Conservation (phyloP, 129 eudicot genomes). For the Scalesia atractyloides region DNA sequence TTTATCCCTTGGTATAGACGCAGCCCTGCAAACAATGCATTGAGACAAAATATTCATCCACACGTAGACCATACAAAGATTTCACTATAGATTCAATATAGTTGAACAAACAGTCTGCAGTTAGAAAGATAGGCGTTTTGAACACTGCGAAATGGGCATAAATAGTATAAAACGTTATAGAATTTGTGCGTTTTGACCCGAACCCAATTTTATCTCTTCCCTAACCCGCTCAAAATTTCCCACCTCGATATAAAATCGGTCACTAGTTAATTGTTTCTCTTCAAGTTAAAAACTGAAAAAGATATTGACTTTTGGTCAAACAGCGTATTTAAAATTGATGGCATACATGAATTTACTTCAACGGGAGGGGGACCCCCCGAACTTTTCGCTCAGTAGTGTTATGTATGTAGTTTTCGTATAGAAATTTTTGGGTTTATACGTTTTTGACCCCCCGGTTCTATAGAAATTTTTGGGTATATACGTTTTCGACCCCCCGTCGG, state of each 20-base stretch:
- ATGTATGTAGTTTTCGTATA: too few relatives aligned
- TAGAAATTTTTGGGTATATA: too few relatives aligned
- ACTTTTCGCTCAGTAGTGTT: too few relatives aligned
- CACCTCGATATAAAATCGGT: background rate
- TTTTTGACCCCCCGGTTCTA: too few relatives aligned
- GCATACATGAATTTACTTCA: slow-evolving; percentile 4
- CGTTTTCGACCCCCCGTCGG: too few relatives aligned
- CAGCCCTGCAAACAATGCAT: slow-evolving; percentile 55
- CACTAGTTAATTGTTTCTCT: background rate
- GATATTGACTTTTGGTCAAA: slow-evolving; percentile 33
- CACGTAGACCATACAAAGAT: background rate
- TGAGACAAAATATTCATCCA: slow-evolving; percentile 6
- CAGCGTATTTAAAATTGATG: slow-evolving; percentile 7
- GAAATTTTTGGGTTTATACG: too few relatives aligned
- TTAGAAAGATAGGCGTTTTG: background rate
- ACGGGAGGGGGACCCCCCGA: too few relatives aligned
- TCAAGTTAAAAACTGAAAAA: slow-evolving; percentile 2
- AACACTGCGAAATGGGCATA: background rate
- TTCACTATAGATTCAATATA: background rate
- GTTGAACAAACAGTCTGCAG: slow-evolving; percentile 6
- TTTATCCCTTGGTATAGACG: slow-evolving; percentile 58
- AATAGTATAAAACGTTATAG: background rate
- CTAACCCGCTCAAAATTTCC: background rate
- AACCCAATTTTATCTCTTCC: background rate
- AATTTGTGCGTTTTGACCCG: slow-evolving; percentile 7